phyloP scores from a whole-genome alignment of 2,329 filamentous ascomycete genomes.

The Pseudogymnoascus sp. region DNA sequence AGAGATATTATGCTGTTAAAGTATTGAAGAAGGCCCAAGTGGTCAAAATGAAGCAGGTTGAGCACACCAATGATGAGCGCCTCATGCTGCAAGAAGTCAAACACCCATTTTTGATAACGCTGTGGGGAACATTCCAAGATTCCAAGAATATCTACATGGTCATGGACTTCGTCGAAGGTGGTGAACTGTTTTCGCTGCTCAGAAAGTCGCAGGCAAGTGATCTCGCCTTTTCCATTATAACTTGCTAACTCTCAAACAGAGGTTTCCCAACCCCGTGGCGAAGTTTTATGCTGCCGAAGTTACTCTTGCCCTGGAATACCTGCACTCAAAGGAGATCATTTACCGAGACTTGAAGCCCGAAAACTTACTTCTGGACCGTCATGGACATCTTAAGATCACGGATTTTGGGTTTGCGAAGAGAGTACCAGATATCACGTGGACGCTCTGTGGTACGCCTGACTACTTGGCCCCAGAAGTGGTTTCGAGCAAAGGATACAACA shows the following conservation, averaged over 20 bases:
- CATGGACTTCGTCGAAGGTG: slow-evolving; percentile 99
- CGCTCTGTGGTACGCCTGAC: slow-evolving; percentile 92
- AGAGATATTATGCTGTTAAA: slow-evolving; percentile 96
- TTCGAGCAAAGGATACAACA: slow-evolving; percentile 99
- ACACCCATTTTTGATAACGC: slow-evolving; percentile 92
- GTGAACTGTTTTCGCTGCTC: slow-evolving; percentile 90
- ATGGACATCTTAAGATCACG: slow-evolving; percentile 93
- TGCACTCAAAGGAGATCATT: slow-evolving; percentile 92
- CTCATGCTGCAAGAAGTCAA: slow-evolving; percentile 95
- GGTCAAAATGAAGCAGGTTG: slow-evolving; percentile 99
- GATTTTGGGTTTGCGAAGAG: slow-evolving; percentile 99
- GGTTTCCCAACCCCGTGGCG: slow-evolving; percentile 95
- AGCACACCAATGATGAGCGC: slow-evolving; percentile 97
- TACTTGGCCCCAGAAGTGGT: slow-evolving; percentile 97
- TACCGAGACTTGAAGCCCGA: slow-evolving; percentile 97
- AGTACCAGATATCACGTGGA: slow-evolving; percentile 98
- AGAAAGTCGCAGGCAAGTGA: slow-evolving; percentile 68
- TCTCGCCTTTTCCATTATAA: neutral
- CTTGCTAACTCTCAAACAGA: slow-evolving; percentile 42
- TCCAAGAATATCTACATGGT: slow-evolving; percentile 97
- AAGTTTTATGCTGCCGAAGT: slow-evolving; percentile 99
- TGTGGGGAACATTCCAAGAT: slow-evolving; percentile 98
- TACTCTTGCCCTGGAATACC: slow-evolving; percentile 87
- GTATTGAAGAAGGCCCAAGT: slow-evolving; percentile 98
- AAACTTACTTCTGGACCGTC: slow-evolving; percentile 82